A percentile compares a stretch with the other conserved stretches of the same genome.
Evolutionary conservation across 1,284 basidiomycete species (phyloP).

Genomic region (Malassezia equina): DNA sequence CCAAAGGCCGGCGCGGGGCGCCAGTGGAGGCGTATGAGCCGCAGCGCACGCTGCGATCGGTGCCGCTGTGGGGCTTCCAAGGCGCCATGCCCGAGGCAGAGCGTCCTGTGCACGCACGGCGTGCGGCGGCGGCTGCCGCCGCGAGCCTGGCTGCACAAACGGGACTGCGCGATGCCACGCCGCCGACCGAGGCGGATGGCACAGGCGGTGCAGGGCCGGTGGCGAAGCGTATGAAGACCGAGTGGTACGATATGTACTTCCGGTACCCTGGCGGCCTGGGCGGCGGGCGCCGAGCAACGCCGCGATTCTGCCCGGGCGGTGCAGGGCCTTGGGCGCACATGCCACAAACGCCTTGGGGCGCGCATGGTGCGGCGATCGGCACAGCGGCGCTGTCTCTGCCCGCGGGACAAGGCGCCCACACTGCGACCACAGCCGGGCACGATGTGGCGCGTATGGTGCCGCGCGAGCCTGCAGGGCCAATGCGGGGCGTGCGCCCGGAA

Average conservation of each 20-base stretch:
- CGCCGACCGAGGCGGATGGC: slow-evolving; percentile 16
- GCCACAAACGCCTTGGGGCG: neutral
- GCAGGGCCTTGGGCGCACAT: neutral
- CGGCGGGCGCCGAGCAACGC: neutral
- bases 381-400: slow-evolving; percentile 1
- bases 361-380: neutral
- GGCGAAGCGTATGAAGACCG: slow-evolving; percentile 12
- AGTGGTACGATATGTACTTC: slow-evolving; percentile 32
- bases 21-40: slow-evolving; percentile 85
- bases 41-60: slow-evolving; percentile 68
- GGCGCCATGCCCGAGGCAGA: slow-evolving; percentile 24
- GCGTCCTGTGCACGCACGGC: slow-evolving; percentile 21
- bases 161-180: neutral
- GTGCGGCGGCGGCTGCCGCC: slow-evolving; percentile 38
- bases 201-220: too few species aligned
- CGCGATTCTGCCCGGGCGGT: neutral
- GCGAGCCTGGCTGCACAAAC: slow-evolving; percentile 20
- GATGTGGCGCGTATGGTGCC: neutral
- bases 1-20: slow-evolving; percentile 76
- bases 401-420: neutral
- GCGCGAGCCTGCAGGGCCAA: neutral
- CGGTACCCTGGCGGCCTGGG: slow-evolving; percentile 41
- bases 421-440: neutral
- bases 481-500: slow-evolving; percentile 24
- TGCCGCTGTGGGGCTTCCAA: slow-evolving; percentile 41